A percentile compares a stretch with the other conserved stretches of the same genome.
These are phyloP conservation scores for Cyclotella sp. DNA, from an alignment of 108 stramenopile genomes.

Conservation along the genomic window DNA sequence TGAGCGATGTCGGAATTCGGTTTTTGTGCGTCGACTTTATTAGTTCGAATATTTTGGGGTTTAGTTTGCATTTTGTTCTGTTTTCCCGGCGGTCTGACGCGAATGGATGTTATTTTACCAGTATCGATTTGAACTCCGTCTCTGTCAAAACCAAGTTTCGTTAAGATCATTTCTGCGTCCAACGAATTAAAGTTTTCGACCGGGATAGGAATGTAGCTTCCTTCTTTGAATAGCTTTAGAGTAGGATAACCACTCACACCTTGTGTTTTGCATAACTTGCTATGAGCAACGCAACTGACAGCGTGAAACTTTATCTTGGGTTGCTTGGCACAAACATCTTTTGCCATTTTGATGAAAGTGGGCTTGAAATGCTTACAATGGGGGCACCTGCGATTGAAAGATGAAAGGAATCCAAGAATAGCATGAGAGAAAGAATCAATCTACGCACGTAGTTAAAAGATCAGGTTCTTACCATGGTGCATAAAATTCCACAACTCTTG, in stretches of 20 bases:
- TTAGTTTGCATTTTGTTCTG: not conserved
- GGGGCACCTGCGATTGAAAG: conserved; percentile 34
- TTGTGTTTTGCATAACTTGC: conserved; percentile 61
- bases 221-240: conserved; percentile 54
- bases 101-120: not conserved
- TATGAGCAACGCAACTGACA: conserved; percentile 74
- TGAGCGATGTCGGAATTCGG: not conserved
- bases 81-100: conserved; percentile 7
- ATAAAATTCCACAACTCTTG: conserved; percentile 53
- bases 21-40: not conserved
- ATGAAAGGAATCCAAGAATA: not conserved
- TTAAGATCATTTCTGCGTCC: not conserved
- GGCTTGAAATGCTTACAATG: conserved; percentile 54
- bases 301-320: conserved; percentile 68
- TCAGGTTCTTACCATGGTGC: conserved; percentile 43
- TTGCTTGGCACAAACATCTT: conserved; percentile 34
- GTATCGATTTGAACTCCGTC: not conserved
- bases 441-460: not conserved
- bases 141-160: conserved; percentile 9
- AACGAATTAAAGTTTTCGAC: not conserved
- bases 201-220: conserved; percentile 41
- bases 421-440: not conserved
- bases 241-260: conserved; percentile 59
- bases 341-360: conserved; percentile 62
- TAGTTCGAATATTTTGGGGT: not conserved